phyloP scores from a whole-genome alignment of 306 rosid genomes.

The Cucurbita pepo region DNA sequence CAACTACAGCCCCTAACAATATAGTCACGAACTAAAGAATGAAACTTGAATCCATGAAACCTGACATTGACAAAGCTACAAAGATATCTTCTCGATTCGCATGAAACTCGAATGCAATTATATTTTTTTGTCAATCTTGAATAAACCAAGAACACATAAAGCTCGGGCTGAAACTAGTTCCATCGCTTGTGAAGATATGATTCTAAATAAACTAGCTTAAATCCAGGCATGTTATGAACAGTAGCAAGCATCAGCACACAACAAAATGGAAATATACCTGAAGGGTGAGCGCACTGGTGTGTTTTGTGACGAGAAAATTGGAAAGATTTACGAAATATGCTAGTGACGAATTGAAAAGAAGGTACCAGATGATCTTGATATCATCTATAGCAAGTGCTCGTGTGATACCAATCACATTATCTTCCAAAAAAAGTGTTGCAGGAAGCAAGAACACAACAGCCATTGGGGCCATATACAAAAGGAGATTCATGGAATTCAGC shows the following conservation, averaged over 20 bases:
- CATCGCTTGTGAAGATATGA: not conserved
- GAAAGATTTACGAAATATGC: constrained; percentile 13
- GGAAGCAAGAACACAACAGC: constrained; percentile 15
- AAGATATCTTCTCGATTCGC: too few species aligned
- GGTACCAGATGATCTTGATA: constrained; percentile 12
- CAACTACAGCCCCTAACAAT: not conserved
- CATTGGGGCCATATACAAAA: constrained; percentile 13
- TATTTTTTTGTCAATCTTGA: not conserved
- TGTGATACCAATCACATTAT: constrained; percentile 11
- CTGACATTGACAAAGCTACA: too few species aligned
- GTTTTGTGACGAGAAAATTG: constrained; percentile 13
- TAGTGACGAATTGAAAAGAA: constrained; percentile 12
- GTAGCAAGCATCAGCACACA: not conserved
- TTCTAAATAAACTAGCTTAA: not conserved
- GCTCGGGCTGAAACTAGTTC: not conserved
- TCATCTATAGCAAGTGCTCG: constrained; percentile 14
- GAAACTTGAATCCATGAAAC: too few species aligned
- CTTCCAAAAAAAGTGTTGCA: constrained; percentile 15
- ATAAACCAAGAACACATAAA: not conserved
- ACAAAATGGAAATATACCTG: constrained; percentile 8
- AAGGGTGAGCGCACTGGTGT: constrained; percentile 14
- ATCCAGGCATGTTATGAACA: not conserved
- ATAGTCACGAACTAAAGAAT: not conserved
- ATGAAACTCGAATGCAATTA: too few species aligned
- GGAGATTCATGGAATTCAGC: constrained; percentile 16